Conservation (phyloP, 2,329 filamentous ascomycete genomes). For the Fulvia fulva region DNA sequence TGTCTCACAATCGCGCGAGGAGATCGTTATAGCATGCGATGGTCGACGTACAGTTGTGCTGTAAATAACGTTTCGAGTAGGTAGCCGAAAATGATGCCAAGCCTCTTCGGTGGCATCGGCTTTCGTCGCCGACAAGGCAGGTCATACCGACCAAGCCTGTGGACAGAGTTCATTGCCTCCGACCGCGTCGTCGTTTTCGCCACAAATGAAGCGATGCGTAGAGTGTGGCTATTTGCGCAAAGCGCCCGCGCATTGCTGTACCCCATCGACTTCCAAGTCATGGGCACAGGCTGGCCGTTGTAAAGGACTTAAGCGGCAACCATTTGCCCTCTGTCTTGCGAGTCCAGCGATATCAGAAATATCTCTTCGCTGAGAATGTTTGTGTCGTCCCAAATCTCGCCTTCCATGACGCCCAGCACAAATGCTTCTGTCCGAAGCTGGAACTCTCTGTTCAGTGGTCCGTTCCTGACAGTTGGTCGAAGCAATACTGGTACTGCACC, state of each 20-base stretch:
- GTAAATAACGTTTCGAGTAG: background rate
- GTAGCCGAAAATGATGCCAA: background rate
- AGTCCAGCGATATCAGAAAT: slow-evolving; percentile 7
- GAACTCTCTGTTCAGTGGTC: slow-evolving; percentile 5
- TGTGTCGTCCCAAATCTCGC: slow-evolving; percentile 12
- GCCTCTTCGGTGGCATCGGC: background rate
- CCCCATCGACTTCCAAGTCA: no score
- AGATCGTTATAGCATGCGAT: background rate
- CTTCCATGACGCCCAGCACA: slow-evolving; percentile 19
- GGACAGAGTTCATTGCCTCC: no score
- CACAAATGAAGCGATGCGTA: no score
- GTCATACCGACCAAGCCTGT: background rate
- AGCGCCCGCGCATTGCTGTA: no score
- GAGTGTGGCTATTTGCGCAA: no score
- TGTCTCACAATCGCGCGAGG: no score
- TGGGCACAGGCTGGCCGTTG: no score
- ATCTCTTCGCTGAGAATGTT: slow-evolving; percentile 7
- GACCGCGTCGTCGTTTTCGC: no score
- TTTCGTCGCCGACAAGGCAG: background rate
- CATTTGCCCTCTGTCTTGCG: no score
- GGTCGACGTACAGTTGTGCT: no score
- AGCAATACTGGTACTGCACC: slow-evolving; percentile 17
- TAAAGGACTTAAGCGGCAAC: no score
- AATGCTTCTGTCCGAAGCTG: slow-evolving; percentile 15
- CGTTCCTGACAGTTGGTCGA: slow-evolving; percentile 8